Base-by-base conservation (phyloP, 208 protist species). In the Dictyostelium gargantuum region DNA sequence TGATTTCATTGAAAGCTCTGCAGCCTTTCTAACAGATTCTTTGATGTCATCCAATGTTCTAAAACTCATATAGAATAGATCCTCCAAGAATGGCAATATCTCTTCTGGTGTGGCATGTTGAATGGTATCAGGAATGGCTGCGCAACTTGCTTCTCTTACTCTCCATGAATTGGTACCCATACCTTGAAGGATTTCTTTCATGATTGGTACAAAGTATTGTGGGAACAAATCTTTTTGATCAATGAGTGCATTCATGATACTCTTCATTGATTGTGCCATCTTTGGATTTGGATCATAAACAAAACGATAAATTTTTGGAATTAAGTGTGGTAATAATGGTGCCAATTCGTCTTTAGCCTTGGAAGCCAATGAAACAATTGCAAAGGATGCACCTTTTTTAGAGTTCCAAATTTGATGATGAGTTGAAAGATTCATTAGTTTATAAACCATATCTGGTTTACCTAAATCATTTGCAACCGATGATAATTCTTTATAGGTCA, bases 341-440 rank as follows among this genome's bases (percentile, higher is more conserved):
- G 91, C 93, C 10, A 95, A 35, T 29, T 93, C 91, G 19, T 95
- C 84, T 32, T 74, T 61, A 21, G 79, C 85, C 35, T 79, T 75
- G 0, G 48, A 61, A 1, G 91, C 89, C n/a, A 95, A 52, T 15
- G 89, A 91, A 1, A 85, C 92, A 10, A 89, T 91, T 19, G 94
- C 93, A 91, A 95, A 94, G 8, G 94, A 93, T 38, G 94, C 94
- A 38, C 94, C 94, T 38, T 94, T 94, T 44, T 85, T 92, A 38
- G 94, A 95, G 48, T 95, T 95, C 94, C 94, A 95, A 52, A 95
- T 85, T 44, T 84, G 84, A 35, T 95, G 92, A 74, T 95, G 94
- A 40, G 58, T 68, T 29, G 94, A 93, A 8, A 95, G 52, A 42
- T 95, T 94, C 80, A 95, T 75, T 26, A 95, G 93, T 15, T 93